Conservation (phyloP, 108 stramenopile species). For the Skeletonema menzelii region DNA sequence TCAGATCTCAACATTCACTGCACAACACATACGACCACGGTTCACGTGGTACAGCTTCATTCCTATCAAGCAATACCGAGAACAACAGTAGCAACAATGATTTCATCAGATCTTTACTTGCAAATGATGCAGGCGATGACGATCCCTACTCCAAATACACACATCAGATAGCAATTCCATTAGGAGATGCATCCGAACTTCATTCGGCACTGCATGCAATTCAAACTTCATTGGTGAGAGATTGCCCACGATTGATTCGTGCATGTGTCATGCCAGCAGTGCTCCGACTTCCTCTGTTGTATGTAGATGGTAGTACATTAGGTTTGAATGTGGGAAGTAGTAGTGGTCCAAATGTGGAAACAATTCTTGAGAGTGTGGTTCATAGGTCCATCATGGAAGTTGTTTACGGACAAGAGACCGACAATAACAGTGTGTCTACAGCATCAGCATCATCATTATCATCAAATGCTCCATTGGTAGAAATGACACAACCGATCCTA, state of each 20-base stretch:
- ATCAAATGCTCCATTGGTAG: constrained; percentile 7
- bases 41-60: background rate
- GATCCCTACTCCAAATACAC: constrained; percentile 47
- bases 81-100: background rate
- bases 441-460: background rate
- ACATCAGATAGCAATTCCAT: constrained; percentile 81
- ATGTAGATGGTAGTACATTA: constrained; percentile 45
- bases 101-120: constrained; percentile 9
- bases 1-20: background rate
- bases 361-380: constrained; percentile 46
- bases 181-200: constrained; percentile 69
- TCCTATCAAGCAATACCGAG: background rate
- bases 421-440: background rate
- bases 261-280: constrained; percentile 69
- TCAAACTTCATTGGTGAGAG: constrained; percentile 76
- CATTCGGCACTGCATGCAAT: constrained; percentile 71
- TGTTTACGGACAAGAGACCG: constrained; percentile 18
- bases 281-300: constrained; percentile 69
- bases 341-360: constrained; percentile 9
- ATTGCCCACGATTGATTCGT: constrained; percentile 75
- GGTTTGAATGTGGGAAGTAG: constrained; percentile 23
- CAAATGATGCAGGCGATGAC: constrained; percentile 11
- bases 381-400: constrained; percentile 45
- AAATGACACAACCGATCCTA: constrained; percentile 54
- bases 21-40: background rate